These are phyloP conservation scores for Aristolochia californica DNA, from an alignment of 164 flowering plant species.

Conservation along the genomic window DNA sequence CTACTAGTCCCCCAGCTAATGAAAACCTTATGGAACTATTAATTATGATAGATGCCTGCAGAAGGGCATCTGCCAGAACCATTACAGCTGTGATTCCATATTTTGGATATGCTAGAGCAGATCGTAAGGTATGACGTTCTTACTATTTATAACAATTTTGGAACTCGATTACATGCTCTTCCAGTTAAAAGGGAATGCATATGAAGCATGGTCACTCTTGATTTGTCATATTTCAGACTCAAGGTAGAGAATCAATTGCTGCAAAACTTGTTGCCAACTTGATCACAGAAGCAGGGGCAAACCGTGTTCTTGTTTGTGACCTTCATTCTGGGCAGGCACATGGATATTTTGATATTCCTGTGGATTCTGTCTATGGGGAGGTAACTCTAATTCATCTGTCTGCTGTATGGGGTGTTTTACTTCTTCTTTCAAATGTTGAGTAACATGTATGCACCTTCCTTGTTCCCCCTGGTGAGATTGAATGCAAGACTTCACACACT, in stretches of 20 bases:
- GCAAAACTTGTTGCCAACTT: constrained; percentile 88
- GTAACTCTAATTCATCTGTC: constrained; percentile 19
- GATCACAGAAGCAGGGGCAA: constrained; percentile 86
- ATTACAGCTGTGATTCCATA: constrained; percentile 93
- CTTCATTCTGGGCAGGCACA: constrained; percentile 88
- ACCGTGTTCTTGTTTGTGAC: constrained; percentile 88
- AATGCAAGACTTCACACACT: no score
- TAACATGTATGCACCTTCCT: no score
- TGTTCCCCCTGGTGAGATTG: no score
- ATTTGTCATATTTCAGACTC: constrained; percentile 37
- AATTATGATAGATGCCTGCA: constrained; percentile 86
- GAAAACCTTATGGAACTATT: constrained; percentile 87
- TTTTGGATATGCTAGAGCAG: constrained; percentile 96
- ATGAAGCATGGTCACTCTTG: neutral
- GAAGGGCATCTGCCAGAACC: constrained; percentile 81
- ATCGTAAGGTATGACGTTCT: constrained; percentile 53
- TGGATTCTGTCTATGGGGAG: constrained; percentile 84
- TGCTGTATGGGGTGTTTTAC: no score
- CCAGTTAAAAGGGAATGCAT: neutral
- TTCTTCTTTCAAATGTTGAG: no score
- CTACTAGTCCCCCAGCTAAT: constrained; percentile 89
- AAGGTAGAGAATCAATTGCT: constrained; percentile 94
- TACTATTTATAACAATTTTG: neutral
- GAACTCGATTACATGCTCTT: neutral
- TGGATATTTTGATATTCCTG: constrained; percentile 95